phyloP scores from a whole-genome alignment of 2,329 filamentous ascomycete species.

The Pyrenophora tritici-repentis region DNA sequence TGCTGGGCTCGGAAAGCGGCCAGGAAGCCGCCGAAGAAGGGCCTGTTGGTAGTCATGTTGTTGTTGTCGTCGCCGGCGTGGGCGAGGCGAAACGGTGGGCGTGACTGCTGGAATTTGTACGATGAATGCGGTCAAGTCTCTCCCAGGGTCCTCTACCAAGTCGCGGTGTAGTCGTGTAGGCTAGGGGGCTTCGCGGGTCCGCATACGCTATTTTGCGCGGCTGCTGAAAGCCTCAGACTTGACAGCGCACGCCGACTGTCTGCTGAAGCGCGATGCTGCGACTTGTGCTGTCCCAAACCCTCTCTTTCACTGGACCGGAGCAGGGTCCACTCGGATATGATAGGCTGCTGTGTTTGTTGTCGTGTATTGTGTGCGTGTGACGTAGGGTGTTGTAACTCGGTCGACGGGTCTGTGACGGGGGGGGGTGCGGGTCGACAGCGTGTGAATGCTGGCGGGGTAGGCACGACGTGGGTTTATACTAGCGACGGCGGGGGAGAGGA shows the following conservation, averaged over 20 bases:
- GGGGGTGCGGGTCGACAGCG: neutral
- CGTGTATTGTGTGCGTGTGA: conserved; percentile 15
- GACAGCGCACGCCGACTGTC: neutral
- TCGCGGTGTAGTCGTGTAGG: conserved; percentile 6
- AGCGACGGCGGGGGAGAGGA: conserved; percentile 18
- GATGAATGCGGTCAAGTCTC: conserved; percentile 22
- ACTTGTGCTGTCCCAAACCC: conserved; percentile 1
- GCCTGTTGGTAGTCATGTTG: conserved; percentile 67
- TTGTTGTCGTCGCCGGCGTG: conserved; percentile 9
- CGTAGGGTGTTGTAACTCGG: conserved; percentile 22
- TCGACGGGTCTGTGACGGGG: neutral
- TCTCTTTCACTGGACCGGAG: neutral
- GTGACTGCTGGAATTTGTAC: conserved; percentile 34
- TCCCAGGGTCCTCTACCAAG: conserved; percentile 3
- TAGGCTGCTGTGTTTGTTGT: conserved; percentile 5
- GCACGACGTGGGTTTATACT: conserved; percentile 12
- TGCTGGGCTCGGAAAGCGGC: conserved; percentile 70
- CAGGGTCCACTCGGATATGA: neutral
- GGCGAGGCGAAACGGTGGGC: conserved; percentile 17
- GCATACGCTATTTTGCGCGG: conserved; percentile 4
- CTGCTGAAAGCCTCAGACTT: neutral
- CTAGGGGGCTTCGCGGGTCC: neutral
- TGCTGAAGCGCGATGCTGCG: neutral
- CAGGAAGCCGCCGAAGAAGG: conserved; percentile 70
- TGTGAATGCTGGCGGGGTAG: conserved; percentile 16